Conservation (phyloP, 1,284 basidiomycete genomes). For the Marasmius fiardii region DNA sequence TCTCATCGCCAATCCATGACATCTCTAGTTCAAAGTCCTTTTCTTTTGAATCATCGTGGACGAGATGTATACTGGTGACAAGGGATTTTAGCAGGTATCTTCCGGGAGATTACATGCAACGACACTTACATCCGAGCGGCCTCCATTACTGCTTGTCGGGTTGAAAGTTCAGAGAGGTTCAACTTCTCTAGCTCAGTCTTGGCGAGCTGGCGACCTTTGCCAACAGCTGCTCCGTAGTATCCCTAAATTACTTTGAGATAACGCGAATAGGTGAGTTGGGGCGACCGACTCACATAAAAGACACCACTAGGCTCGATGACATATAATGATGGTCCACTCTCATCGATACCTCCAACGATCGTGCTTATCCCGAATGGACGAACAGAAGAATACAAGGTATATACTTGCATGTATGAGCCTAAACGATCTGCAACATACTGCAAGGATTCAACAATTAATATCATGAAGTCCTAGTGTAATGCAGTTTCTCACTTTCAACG, state of each 20-base stretch:
- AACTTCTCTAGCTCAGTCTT: constrained; percentile 99
- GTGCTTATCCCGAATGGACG: constrained; percentile 96
- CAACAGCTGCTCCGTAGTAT: constrained; percentile 91
- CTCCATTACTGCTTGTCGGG: constrained; percentile 85
- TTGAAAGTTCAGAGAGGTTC: constrained; percentile 75
- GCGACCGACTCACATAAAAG: constrained; percentile 63
- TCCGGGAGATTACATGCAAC: background rate
- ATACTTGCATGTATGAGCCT: constrained; percentile 89
- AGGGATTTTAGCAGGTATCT: constrained; percentile 1
- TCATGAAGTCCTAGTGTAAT: background rate
- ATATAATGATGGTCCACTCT: constrained; percentile 84
- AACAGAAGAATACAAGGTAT: constrained; percentile 97
- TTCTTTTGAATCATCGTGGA: constrained; percentile 97
- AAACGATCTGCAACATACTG: constrained; percentile 84
- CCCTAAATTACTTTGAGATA: constrained; percentile 50
- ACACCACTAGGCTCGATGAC: constrained; percentile 96
- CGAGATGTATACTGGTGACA: constrained; percentile 82
- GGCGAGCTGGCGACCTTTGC: constrained; percentile 95
- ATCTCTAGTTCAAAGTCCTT: constrained; percentile 98
- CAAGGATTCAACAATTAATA: constrained; percentile 8
- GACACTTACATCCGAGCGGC: constrained; percentile 90
- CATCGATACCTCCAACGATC: constrained; percentile 89
- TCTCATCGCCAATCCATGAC: constrained; percentile 93
- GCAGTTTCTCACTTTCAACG: constrained; percentile 67
- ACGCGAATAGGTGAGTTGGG: background rate